These are phyloP conservation scores for Ogataea methylovora DNA, from an alignment of 805 yeast genomes.

Conservation along the genomic window DNA sequence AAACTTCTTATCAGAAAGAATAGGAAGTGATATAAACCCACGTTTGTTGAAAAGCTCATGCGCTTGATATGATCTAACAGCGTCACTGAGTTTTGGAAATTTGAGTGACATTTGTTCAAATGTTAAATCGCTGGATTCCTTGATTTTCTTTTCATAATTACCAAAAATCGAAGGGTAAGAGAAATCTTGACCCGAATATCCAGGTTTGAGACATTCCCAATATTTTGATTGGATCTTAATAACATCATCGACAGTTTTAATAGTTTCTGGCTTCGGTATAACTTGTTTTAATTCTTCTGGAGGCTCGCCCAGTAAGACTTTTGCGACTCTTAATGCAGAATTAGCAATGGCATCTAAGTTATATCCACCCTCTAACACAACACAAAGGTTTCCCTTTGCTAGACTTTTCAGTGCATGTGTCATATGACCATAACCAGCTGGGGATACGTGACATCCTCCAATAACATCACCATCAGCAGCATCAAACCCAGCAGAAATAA, in stretches of 20 bases:
- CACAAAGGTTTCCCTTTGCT: constrained; percentile 84
- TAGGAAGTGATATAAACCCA: constrained; percentile 62
- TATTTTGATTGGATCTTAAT: constrained; percentile 71
- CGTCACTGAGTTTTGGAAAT: constrained; percentile 54
- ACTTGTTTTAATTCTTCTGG: constrained; percentile 68
- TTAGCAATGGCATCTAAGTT: constrained; percentile 84
- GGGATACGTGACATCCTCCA: constrained; percentile 94
- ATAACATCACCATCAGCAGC: constrained; percentile 98
- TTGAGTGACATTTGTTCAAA: constrained; percentile 29
- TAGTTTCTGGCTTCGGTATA: constrained; percentile 68
- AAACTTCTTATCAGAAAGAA: constrained; percentile 34
- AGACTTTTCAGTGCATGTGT: constrained; percentile 82
- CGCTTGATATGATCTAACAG: constrained; percentile 68
- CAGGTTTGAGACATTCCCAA: constrained; percentile 82
- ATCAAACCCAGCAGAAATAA: constrained; percentile 93
- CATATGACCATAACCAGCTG: constrained; percentile 95
- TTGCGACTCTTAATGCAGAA: constrained; percentile 88
- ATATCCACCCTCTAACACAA: constrained; percentile 94
- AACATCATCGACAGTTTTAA: constrained; percentile 77
- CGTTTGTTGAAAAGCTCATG: constrained; percentile 44
- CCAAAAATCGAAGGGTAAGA: constrained; percentile 22
- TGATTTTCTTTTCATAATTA: constrained; percentile 24
- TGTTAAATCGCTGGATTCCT: constrained; percentile 32
- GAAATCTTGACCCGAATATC: constrained; percentile 32
- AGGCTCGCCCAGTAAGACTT: constrained; percentile 89